A percentile compares a stretch with the other conserved stretches of the same genome.
Conservation (phyloP, 176 grass and related monocot genomes). For the Poa pratensis region DNA sequence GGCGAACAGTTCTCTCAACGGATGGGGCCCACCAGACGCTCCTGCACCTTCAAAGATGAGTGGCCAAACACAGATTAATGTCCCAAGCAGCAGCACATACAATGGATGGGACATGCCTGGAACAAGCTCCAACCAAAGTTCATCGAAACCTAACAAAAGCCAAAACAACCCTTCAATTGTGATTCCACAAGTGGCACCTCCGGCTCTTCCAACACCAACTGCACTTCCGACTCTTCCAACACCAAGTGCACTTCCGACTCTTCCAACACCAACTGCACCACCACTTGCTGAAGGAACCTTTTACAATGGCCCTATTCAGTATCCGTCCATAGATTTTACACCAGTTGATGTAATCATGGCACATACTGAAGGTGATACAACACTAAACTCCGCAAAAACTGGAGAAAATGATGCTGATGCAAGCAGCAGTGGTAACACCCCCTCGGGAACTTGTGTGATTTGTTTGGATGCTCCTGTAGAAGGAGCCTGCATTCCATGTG, state of each 20-base stretch:
- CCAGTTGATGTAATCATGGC: constrained; percentile 55
- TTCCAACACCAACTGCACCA: constrained; percentile 73
- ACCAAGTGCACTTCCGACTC: constrained; percentile 55
- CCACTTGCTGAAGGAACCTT: constrained; percentile 66
- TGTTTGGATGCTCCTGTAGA: constrained; percentile 91
- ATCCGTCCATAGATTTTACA: constrained; percentile 75
- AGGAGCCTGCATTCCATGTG: constrained; percentile 96
- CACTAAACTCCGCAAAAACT: constrained; percentile 27
- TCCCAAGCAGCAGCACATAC: constrained; percentile 62
- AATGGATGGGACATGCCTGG: constrained; percentile 68
- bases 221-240: constrained; percentile 39
- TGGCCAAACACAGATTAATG: constrained; percentile 33
- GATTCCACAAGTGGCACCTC: constrained; percentile 36
- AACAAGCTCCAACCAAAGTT: constrained; percentile 52
- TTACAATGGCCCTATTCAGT: constrained; percentile 67
- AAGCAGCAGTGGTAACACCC: constrained; percentile 33
- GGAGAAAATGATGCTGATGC: constrained; percentile 36
- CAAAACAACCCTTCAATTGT: constrained; percentile 22
- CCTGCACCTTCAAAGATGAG: constrained; percentile 48
- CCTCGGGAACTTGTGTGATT: constrained; percentile 72
- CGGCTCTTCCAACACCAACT: constrained; percentile 45
- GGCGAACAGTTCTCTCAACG: constrained; percentile 62
- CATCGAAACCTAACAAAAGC: constrained; percentile 23
- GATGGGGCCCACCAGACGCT: constrained; percentile 56
- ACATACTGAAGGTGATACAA: background rate